Percentiles rank a stretch among this genome's conserved stretches.
Conservation (phyloP, 352 stramenopile genomes). For the Globisporangium orthogonon region DNA sequence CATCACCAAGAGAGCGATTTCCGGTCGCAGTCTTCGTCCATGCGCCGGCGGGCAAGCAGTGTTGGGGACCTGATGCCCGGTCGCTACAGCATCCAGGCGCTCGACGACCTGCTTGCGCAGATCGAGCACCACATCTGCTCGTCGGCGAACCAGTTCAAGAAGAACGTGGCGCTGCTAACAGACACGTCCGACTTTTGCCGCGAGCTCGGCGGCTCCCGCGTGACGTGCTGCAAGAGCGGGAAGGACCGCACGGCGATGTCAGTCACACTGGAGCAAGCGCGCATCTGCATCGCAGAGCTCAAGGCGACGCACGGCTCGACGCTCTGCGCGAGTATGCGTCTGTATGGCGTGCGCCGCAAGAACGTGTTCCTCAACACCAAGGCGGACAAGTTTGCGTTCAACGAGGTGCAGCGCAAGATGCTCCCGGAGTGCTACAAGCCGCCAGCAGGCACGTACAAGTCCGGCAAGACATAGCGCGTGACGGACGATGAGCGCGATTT, state of each 20-base stretch:
- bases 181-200: constrained; percentile 81
- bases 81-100: constrained; percentile 34
- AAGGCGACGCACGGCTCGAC: constrained; percentile 45
- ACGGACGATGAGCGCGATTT: constrained; percentile 2
- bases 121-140: constrained; percentile 75
- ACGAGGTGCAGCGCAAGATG: constrained; percentile 84
- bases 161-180: constrained; percentile 75
- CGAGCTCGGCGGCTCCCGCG: constrained; percentile 83
- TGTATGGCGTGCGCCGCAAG: constrained; percentile 63
- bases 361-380: constrained; percentile 87
- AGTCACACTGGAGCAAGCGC: constrained; percentile 91
- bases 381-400: constrained; percentile 82
- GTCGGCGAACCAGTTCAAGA: constrained; percentile 68
- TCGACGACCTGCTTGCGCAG: constrained; percentile 57
- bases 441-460: constrained; percentile 76
- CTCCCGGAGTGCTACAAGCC: constrained; percentile 84
- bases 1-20: constrained; percentile 25
- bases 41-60: constrained; percentile 12
- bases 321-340: constrained; percentile 67
- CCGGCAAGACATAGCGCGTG: constrained; percentile 55
- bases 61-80: constrained; percentile 11
- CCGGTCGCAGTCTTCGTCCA: constrained; percentile 1
- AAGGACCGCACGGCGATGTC: constrained; percentile 98
- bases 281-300: constrained; percentile 50
- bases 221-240: constrained; percentile 97